phyloP scores from a whole-genome alignment of 2,329 filamentous ascomycete species.

The Colletotrichum nymphaeae region DNA sequence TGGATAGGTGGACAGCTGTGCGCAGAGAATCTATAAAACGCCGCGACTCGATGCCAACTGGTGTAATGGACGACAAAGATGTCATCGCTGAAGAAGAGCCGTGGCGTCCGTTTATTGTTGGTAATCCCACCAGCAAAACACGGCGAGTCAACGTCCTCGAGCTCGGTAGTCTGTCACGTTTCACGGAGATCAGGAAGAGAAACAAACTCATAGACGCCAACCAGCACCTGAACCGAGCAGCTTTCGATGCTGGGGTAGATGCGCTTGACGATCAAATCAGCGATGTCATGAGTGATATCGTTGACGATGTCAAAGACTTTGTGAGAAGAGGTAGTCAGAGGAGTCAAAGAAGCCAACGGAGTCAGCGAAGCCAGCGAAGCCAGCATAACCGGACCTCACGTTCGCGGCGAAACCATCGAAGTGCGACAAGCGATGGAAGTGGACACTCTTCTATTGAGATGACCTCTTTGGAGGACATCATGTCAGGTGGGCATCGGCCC shows the following conservation, averaged over 20 bases:
- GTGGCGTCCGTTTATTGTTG: conserved; percentile 78
- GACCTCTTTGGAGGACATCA: conserved; percentile 38
- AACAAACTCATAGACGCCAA: conserved; percentile 66
- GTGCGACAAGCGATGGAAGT: conserved; percentile 25
- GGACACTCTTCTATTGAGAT: conserved; percentile 43
- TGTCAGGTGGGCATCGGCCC: conserved; percentile 37
- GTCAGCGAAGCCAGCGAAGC: neutral
- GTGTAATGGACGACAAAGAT: conserved; percentile 40
- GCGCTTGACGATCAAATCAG: conserved; percentile 51
- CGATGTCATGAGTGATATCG: conserved; percentile 48
- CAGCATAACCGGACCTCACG: neutral
- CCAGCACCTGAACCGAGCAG: conserved; percentile 49
- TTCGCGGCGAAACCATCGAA: conserved; percentile 25
- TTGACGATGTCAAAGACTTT: conserved; percentile 46
- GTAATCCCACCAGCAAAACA: conserved; percentile 76
- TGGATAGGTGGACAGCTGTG: conserved; percentile 62
- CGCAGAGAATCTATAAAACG: conserved; percentile 61
- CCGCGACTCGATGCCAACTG: conserved; percentile 52
- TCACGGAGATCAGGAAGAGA: conserved; percentile 76
- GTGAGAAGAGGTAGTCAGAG: conserved; percentile 26
- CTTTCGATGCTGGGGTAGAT: conserved; percentile 48
- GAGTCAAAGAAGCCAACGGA: conserved; percentile 2
- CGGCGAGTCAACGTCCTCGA: conserved; percentile 79
- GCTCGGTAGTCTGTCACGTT: conserved; percentile 74
- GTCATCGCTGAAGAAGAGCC: conserved; percentile 62